Conservation (phyloP, 352 stramenopile genomes). For the Pythium volutum region DNA sequence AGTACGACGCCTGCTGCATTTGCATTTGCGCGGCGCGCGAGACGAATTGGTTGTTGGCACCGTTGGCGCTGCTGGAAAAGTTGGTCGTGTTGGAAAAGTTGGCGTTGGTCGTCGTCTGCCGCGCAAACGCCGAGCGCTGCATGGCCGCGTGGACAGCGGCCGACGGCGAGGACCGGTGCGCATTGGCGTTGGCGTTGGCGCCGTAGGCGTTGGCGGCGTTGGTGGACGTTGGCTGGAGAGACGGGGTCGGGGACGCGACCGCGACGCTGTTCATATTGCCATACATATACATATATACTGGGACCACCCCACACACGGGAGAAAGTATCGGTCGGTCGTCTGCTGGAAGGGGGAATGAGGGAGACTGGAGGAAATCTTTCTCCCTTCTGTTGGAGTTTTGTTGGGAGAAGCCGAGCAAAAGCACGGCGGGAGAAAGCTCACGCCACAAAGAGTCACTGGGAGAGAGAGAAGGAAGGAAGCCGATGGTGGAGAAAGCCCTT, state of each 20-base stretch:
- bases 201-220: neutral
- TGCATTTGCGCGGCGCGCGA: constrained; percentile 9
- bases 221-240: neutral
- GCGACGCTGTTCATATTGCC: constrained; percentile 27
- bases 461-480: constrained; percentile 12
- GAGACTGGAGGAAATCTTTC: constrained; percentile 11
- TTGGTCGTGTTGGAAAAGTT: neutral
- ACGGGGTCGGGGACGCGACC: constrained; percentile 2
- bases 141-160: constrained; percentile 18
- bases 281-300: constrained; percentile 20
- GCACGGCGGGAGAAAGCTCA: constrained; percentile 6
- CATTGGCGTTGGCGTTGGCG: neutral
- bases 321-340: neutral
- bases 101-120: neutral
- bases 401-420: neutral
- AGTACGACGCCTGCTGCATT: constrained; percentile 17
- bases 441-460: neutral
- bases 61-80: neutral
- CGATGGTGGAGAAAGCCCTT: constrained; percentile 10
- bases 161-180: neutral
- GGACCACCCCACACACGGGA: neutral
- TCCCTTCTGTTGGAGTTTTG: neutral
- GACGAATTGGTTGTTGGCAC: constrained; percentile 2
- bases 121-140: constrained; percentile 21
- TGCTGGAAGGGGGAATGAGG: neutral